A percentile compares a stretch with the other conserved stretches of the same genome.
phyloP scores from a whole-genome alignment of 1,139 yeast species.

The Spathaspora sp. region DNA sequence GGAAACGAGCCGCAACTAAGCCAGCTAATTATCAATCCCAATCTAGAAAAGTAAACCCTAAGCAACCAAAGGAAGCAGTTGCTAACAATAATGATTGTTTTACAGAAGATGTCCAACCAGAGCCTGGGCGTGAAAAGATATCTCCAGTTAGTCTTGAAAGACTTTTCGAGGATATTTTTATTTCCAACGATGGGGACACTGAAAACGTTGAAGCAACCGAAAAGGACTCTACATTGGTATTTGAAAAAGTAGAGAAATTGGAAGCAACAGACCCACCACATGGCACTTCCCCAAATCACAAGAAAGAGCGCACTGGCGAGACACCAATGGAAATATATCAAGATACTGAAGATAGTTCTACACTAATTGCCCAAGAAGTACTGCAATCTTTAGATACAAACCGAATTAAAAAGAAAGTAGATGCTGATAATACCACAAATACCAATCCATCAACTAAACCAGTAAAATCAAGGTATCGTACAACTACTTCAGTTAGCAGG shows the following conservation, averaged over 20 bases:
- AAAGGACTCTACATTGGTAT: constrained; percentile 1
- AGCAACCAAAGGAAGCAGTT: constrained; percentile 37
- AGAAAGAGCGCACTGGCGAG: not conserved
- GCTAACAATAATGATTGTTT: constrained; percentile 19
- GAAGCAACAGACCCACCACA: constrained; percentile 5
- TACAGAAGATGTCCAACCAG: constrained; percentile 2
- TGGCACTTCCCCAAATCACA: not conserved
- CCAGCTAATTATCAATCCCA: constrained; percentile 33
- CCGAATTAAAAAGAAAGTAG: constrained; percentile 23
- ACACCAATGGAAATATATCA: constrained; percentile 3
- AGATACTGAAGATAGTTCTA: not conserved
- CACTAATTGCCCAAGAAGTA: constrained; percentile 3
- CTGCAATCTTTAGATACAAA: constrained; percentile 8
- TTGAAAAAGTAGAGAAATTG: constrained; percentile 3
- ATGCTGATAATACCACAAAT: constrained; percentile 36
- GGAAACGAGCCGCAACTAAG: constrained; percentile 14
- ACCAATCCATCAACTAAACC: constrained; percentile 17
- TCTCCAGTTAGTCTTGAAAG: constrained; percentile 17
- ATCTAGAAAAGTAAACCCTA: constrained; percentile 35
- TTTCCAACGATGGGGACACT: constrained; percentile 17
- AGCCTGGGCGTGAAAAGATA: constrained; percentile 8
- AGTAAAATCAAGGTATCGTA: not conserved
- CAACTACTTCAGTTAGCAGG: constrained; percentile 11
- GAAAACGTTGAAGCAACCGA: constrained; percentile 6
- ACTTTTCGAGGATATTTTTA: constrained; percentile 19